Conservation (phyloP, 345 rosid species). For the Melastoma malabathricum region DNA sequence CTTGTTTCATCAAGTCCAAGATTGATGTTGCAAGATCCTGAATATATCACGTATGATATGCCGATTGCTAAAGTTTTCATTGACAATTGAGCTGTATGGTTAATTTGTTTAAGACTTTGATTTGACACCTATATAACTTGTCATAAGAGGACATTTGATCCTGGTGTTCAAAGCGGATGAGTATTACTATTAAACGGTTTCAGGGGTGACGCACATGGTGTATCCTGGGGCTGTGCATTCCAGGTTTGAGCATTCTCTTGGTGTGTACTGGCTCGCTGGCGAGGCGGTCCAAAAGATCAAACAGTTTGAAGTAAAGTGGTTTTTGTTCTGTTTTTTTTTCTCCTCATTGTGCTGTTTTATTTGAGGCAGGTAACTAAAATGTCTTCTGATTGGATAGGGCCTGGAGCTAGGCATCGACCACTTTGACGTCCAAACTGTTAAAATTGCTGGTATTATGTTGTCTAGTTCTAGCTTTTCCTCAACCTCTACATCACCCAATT, state of each 20-base stretch:
- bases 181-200: conserved; percentile 7
- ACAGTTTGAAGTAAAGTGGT: conserved; percentile 39
- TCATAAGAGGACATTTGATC: background rate
- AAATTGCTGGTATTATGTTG: conserved; percentile 56
- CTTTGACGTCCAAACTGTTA: conserved; percentile 75
- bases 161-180: background rate
- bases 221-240: conserved; percentile 93
- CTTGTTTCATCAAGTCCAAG: too few species aligned
- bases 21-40: too few species aligned
- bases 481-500: conserved; percentile 3
- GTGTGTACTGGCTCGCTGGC: conserved; percentile 84
- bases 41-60: too few species aligned
- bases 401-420: conserved; percentile 65
- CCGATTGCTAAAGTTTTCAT: too few species aligned
- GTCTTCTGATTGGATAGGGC: conserved; percentile 28
- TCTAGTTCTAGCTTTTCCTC: background rate
- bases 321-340: conserved; percentile 6
- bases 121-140: background rate
- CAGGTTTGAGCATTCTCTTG: conserved; percentile 91
- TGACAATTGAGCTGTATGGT: too few species aligned
- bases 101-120: too few species aligned
- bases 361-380: background rate
- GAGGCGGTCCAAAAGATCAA: conserved; percentile 55
- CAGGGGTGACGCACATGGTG: conserved; percentile 68
- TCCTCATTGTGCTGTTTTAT: background rate